phyloP scores from a whole-genome alignment of 345 rosid species.

The Lumnitzera littorea region DNA sequence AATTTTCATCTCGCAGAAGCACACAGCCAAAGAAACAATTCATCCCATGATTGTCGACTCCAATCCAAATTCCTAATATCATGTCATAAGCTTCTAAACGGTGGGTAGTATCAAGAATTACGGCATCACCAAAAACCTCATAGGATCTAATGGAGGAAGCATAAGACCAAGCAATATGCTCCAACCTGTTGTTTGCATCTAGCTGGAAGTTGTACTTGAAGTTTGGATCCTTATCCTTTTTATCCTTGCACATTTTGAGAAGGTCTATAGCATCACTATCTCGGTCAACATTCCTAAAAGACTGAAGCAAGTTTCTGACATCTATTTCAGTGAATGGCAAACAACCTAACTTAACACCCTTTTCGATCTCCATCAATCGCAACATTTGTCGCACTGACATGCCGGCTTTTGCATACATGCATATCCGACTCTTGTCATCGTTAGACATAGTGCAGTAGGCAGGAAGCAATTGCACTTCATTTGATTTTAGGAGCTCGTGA shows the following conservation, averaged over 20 bases:
- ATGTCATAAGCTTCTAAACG: constrained; percentile 49
- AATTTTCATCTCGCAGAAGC: constrained; percentile 48
- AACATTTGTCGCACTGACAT: constrained; percentile 69
- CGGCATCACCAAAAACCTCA: constrained; percentile 48
- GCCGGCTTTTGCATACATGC: constrained; percentile 66
- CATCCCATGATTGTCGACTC: constrained; percentile 51
- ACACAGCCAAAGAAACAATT: constrained; percentile 41
- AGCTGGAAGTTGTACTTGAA: constrained; percentile 45
- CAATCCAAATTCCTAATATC: constrained; percentile 52
- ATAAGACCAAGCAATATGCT: constrained; percentile 53
- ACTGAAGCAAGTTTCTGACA: constrained; percentile 48
- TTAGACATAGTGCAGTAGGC: constrained; percentile 38
- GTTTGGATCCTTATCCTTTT: constrained; percentile 40
- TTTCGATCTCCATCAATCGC: constrained; percentile 59
- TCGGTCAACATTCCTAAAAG: constrained; percentile 43
- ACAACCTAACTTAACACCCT: constrained; percentile 63
- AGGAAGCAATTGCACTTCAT: constrained; percentile 34
- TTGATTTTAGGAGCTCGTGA: constrained; percentile 43
- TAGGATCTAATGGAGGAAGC: constrained; percentile 39
- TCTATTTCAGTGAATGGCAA: constrained; percentile 55
- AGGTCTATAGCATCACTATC: constrained; percentile 49
- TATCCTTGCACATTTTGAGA: constrained; percentile 46
- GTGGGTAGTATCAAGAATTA: constrained; percentile 46
- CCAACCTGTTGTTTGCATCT: constrained; percentile 43
- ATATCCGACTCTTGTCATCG: constrained; percentile 49